A percentile compares a stretch with the other conserved stretches of the same genome.
phyloP scores from a whole-genome alignment of 768 basidiomycete genomes.

The Kwoniella sp. region DNA sequence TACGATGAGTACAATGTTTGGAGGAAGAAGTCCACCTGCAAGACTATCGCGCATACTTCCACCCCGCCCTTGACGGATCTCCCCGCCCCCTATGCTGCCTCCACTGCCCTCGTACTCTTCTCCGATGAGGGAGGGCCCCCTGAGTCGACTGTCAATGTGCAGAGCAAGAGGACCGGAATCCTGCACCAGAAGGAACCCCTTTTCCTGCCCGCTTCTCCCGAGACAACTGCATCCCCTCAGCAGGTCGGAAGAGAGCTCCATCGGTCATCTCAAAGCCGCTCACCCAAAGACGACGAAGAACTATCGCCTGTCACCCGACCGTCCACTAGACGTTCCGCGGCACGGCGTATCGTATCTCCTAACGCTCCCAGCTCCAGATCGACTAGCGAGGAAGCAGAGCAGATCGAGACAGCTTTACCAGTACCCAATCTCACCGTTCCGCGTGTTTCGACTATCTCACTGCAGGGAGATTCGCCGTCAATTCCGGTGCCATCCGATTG shows the following conservation, averaged over 20 bases:
- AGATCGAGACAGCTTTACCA: too few relatives aligned
- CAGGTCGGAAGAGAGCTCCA: too few relatives aligned
- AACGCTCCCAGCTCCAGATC: too few relatives aligned
- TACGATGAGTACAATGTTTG: background rate
- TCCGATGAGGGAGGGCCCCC: too few relatives aligned
- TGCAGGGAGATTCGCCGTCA: too few relatives aligned
- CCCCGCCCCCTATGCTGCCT: background rate
- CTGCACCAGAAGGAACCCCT: background rate
- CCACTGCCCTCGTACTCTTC: background rate
- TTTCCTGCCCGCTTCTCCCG: conserved; percentile 1
- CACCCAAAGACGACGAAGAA: conserved; percentile 1
- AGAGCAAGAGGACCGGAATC: background rate
- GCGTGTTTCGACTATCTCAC: too few relatives aligned
- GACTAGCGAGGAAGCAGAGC: too few relatives aligned
- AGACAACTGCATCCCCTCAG: background rate
- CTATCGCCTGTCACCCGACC: conserved; percentile 2
- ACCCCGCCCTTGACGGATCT: background rate
- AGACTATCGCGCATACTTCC: background rate
- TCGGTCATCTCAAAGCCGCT: too few relatives aligned
- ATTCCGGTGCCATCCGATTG: too few relatives aligned
- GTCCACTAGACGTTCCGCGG: background rate
- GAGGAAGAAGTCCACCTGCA: background rate
- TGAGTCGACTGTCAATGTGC: background rate
- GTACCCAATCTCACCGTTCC: too few relatives aligned
- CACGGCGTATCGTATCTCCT: too few relatives aligned